Evolutionary conservation across 2,329 filamentous ascomycete genomes (phyloP), one percentile per base, ranked within the genome.

Genomic region (Dothideomycetes sp.): DNA sequence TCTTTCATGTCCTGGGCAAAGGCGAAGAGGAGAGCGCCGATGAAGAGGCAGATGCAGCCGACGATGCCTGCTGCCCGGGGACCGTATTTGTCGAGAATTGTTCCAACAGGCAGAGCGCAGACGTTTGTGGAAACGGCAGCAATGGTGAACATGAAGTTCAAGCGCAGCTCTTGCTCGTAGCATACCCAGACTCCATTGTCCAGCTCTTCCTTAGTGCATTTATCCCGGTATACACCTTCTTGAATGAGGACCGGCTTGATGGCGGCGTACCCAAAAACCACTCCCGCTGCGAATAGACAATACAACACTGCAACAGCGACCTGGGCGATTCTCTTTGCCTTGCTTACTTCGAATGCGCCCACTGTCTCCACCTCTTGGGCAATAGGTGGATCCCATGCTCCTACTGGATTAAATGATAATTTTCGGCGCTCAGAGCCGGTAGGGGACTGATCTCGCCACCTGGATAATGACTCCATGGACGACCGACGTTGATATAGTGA

Each of bases 61-160:
- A 81, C 71, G 16, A 87, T 66, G 3, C 84, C 81, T 51, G 82
- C 83, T 4, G 84, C 70, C 40, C 82, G 74, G 11, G 88, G 88
- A 1, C 88, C 88, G 53, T 76, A 88, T 45, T 77, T 72, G 61
- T 94, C 88, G 16, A 94, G 73, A 33, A 94, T 81, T 3, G 84
- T 84, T 34, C 88, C 88, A 9, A 94, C 78, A 2, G 87, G 84
- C 5, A 94, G 69, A 10, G 88, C 87, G 31, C 79, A 84, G 10
- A 94, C 81, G 52, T 94, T 94, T 30, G 87, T 93, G 5, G 76
- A 82, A 8, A 94, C 86, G 11, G 86, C 87, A 10, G 87, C 87
- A 31, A 87, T 73, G 4, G 86, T 93, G 67, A 94, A 94, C 84
- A 94, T 94, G 49, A 94, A 66, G 58, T 94, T 94, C 41, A 94